Evolutionary conservation across 2,329 filamentous ascomycete genomes (phyloP), one percentile per base, ranked within the genome.

Genomic region (Aureobasidium sp.): DNA sequence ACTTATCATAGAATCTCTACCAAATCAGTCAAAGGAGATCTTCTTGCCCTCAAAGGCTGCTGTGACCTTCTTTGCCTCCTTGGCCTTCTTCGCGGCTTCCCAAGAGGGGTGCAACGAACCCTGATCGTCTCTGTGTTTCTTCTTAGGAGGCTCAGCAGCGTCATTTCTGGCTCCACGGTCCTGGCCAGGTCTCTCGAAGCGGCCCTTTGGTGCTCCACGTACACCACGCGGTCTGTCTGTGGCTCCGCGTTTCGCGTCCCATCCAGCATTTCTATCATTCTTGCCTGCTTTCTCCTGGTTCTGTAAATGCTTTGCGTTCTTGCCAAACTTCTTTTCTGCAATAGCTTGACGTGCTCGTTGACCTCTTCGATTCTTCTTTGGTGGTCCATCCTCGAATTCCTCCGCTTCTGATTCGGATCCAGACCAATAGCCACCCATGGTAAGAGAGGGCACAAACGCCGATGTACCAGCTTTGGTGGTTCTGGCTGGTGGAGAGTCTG

Each of bases 301-400:
- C 47, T 86, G 72, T 3, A 86, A 53, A 69, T 91, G 89, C 67
- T 86, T 88, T 1, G 90, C 90, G 65, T 82, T 80, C 15, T 81
- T 79, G 55, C 89, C 89, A 72, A 82, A 93, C 71, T 92, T 93
- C 76, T 90, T 87, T 77, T 93, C 89, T 79, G 86, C 89, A 63
- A 94, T 88, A 27, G 86, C 84, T 70, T 89, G 88, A 9, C 90
- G 84, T n/a, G 87, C 88, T 47, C 86, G 82, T 75, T 95, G 90
- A 3, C 90, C 90, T 51, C 85, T 81, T 25, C 88, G 81, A 69
- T 93, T 92, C 75, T 91, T 92, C 68, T 84, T 84, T 0, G 80
- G 75, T 0, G 80, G 74, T 0, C 78, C 67, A 5, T 79, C 79
- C 20, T 79, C 77, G 25, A 80, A 74, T 36, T 79, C 77, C 58